A percentile compares a stretch with the other conserved stretches of the same genome.
Evolutionary conservation across 805 yeast genomes (phyloP).

Genomic region (Blastobotrys americana): DNA sequence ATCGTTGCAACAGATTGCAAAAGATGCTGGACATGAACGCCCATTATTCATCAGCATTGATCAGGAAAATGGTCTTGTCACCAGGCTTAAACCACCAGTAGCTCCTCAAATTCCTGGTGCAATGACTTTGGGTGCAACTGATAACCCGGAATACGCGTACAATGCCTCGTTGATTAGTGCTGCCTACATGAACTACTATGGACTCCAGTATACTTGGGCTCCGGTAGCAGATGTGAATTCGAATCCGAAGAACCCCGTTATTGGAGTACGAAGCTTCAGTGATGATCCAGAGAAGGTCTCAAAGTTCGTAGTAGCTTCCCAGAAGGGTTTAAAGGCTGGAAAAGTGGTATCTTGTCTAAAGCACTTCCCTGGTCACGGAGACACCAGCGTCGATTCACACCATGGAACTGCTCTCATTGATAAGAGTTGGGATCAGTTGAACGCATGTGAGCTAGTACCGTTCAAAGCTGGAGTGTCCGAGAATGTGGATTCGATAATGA

Average conservation of each 20-base stretch:
- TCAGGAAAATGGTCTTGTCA: slow-evolving; percentile 54
- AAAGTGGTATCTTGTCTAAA: slow-evolving; percentile 48
- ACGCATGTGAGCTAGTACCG: slow-evolving; percentile 42
- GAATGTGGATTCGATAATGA: slow-evolving; percentile 46
- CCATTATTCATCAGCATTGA: slow-evolving; percentile 52
- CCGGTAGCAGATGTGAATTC: slow-evolving; percentile 55
- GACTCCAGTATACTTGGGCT: slow-evolving; percentile 46
- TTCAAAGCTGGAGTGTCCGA: slow-evolving; percentile 40
- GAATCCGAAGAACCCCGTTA: slow-evolving; percentile 45
- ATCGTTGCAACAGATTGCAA: slow-evolving; percentile 46
- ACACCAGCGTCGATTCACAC: slow-evolving; percentile 47
- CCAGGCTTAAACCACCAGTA: slow-evolving; percentile 20
- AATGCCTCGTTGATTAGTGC: slow-evolving; percentile 45
- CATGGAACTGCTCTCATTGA: slow-evolving; percentile 50
- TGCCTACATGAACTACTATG: slow-evolving; percentile 42
- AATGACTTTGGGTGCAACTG: slow-evolving; percentile 52
- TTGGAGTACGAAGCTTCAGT: slow-evolving; percentile 53
- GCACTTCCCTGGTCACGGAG: slow-evolving; percentile 59
- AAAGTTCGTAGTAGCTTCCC: slow-evolving; percentile 42
- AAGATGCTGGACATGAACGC: slow-evolving; percentile 39
- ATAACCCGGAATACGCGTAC: slow-evolving; percentile 41
- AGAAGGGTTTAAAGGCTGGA: slow-evolving; percentile 45
- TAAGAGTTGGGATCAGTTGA: slow-evolving; percentile 44
- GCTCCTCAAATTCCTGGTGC: slow-evolving; percentile 51
- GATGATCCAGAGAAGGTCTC: slow-evolving; percentile 47